Percentiles rank a stretch among this genome's conserved stretches.
These are phyloP conservation scores for Botrytis galanthina DNA, from an alignment of 2,329 filamentous ascomycete species.

Conservation along the genomic window DNA sequence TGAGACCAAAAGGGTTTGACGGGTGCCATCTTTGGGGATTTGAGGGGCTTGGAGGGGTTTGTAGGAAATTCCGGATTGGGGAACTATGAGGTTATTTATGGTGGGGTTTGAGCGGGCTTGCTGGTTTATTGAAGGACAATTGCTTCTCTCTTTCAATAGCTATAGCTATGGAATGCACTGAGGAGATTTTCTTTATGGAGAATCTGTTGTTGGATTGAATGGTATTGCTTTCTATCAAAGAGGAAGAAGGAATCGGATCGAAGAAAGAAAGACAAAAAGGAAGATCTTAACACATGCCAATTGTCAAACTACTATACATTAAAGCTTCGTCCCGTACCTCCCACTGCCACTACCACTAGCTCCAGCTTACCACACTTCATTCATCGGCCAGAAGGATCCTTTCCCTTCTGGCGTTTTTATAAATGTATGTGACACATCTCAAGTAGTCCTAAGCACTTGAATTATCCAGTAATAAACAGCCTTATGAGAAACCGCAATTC, in stretches of 20 bases:
- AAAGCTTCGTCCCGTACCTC: not conserved
- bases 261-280: not conserved
- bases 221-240: not conserved
- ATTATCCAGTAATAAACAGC: not conserved
- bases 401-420: not conserved
- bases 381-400: constrained; percentile 6
- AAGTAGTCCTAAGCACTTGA: no score
- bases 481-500: not conserved
- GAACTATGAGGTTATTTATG: not conserved
- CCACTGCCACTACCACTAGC: not conserved
- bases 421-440: not conserved
- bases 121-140: not conserved
- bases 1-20: constrained; percentile 58
- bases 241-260: not conserved
- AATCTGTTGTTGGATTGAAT: not conserved
- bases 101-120: not conserved
- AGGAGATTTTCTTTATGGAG: not conserved
- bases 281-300: constrained; percentile 10
- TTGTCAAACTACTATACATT: not conserved
- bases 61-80: not conserved
- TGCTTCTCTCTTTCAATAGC: not conserved
- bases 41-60: not conserved
- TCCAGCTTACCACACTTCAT: not conserved
- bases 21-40: constrained; percentile 46
- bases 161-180: not conserved